A percentile compares a stretch with the other conserved stretches of the same genome.
Conservation (phyloP, 2,329 filamentous ascomycete species). For the Hypoxylon sp. region DNA sequence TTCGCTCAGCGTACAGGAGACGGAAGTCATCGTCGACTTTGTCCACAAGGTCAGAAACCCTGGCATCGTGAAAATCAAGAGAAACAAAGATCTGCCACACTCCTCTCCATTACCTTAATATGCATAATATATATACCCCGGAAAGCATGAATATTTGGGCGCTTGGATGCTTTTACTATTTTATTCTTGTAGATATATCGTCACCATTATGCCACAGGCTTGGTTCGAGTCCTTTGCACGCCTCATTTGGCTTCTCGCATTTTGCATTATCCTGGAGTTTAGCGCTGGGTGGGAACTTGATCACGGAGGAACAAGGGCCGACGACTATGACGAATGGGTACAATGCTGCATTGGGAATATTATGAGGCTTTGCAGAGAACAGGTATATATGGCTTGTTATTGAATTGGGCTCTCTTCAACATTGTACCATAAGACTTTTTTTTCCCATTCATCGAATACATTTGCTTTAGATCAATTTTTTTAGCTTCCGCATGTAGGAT, state of each 20-base stretch:
- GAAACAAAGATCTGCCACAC: conserved; percentile 53
- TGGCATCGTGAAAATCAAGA: conserved; percentile 59
- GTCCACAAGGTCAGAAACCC: conserved; percentile 78
- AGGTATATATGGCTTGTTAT: conserved; percentile 28
- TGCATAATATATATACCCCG: conserved; percentile 42
- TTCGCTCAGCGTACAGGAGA: conserved; percentile 82
- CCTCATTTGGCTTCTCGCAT: conserved; percentile 24
- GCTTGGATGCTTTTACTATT: conserved; percentile 20
- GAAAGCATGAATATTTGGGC: conserved; percentile 22
- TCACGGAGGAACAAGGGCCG: conserved; percentile 39
- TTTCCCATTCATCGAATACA: background rate
- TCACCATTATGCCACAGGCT: conserved; percentile 11
- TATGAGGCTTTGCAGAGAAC: conserved; percentile 17
- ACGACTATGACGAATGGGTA: conserved; percentile 39
- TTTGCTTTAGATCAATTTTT: conserved; percentile 1
- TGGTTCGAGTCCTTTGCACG: conserved; percentile 29
- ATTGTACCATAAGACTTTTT: conserved; percentile 3
- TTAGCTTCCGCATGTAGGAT: conserved; percentile 14
- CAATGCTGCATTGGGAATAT: conserved; percentile 15
- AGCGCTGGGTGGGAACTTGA: conserved; percentile 41
- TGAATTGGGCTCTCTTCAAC: conserved; percentile 13
- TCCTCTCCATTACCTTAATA: conserved; percentile 54
- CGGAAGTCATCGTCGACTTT: conserved; percentile 85
- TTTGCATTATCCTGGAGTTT: conserved; percentile 44
- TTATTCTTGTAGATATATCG: conserved; percentile 32